Base-by-base conservation (phyloP, 2,329 filamentous ascomycete species). In the Eutypa lata region DNA sequence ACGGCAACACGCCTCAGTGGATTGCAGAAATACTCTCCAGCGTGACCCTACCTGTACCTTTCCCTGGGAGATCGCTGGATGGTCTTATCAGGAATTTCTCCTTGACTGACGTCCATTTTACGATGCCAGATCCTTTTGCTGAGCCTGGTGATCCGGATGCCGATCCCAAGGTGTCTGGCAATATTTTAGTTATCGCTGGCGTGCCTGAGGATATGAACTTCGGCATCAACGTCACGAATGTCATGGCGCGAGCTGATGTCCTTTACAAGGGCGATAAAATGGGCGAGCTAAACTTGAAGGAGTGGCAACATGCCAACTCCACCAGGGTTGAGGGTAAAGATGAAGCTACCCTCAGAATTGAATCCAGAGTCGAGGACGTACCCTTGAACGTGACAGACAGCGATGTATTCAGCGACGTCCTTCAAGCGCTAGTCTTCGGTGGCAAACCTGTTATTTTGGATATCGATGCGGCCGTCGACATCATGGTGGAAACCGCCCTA, bases 141-240 rank as follows among this genome's bases (percentile, higher is more conserved):
- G 85, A 91, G 18, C 89, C 90, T 0, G 83, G 81, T 53, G 83
- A 86, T 11, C 89, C 90, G 0, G 83, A 87, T 48, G 79, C 88
- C 3, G 83, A 88, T 51, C 91, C 92, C 10, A 86, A 82, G 51
- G 86, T 99, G 16, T 96, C 91, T 28, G 92, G 92, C 3, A 86
- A 87, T 19, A 88, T 97, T 45, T 78, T 89, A 55, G 92, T 92
- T 11, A 76, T 92, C 18, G 87, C 95, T 24, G 84, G 78, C 11
- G 70, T 97, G 33, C 94, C 94, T 0, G 80, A 89, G 43, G 89
- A 96, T 67, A 87, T 97, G 79, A 91, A 96, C 64, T 88, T 97
- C 59, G 83, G 87, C 48, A 74, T 99, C 49, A 84, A 89, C 56
- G 90, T 97, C 42, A 86, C 86, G 37, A 81, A 80, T 53, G 83